Conservation (phyloP, 2,329 filamentous ascomycete species). For the Furcasterigmium sp. region DNA sequence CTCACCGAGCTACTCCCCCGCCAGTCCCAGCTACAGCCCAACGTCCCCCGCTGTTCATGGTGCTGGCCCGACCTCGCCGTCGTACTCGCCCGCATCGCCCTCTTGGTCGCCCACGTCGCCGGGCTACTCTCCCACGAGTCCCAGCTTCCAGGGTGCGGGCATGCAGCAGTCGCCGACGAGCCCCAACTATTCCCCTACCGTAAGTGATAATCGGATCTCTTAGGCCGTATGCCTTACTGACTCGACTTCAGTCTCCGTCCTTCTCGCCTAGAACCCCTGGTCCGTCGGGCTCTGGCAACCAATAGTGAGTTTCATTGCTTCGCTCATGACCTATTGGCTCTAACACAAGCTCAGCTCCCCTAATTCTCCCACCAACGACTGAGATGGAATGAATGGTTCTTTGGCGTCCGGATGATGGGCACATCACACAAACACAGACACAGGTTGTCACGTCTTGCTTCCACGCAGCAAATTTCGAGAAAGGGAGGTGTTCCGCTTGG, state of each 20-base stretch:
- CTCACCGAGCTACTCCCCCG: constrained; percentile 67
- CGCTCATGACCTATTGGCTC: not conserved
- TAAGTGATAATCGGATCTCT: constrained; percentile 20
- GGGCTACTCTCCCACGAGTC: constrained; percentile 59
- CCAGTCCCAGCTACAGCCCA: constrained; percentile 68
- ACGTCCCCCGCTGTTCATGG: constrained; percentile 53
- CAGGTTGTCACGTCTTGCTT: constrained; percentile 13
- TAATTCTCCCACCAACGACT: constrained; percentile 35
- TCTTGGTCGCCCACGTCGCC: constrained; percentile 73
- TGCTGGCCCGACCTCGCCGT: constrained; percentile 45
- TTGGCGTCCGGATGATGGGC: constrained; percentile 6
- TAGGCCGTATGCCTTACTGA: constrained; percentile 17
- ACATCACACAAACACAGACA: constrained; percentile 11
- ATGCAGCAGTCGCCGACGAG: constrained; percentile 57
- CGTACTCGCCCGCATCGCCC: constrained; percentile 67
- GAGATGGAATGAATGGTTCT: constrained; percentile 14
- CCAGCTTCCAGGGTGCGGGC: constrained; percentile 51
- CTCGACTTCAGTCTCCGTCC: constrained; percentile 33
- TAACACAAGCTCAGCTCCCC: constrained; percentile 6
- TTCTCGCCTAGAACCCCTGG: constrained; percentile 42
- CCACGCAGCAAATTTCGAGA: not conserved
- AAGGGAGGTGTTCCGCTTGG: not conserved
- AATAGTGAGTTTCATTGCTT: constrained; percentile 20
- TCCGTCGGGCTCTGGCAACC: constrained; percentile 35
- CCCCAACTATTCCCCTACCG: constrained; percentile 66